Evolutionary conservation across 768 basidiomycete species (phyloP), one percentile per base, ranked within the genome.

Genomic region (Pulveroboletus sp.): DNA sequence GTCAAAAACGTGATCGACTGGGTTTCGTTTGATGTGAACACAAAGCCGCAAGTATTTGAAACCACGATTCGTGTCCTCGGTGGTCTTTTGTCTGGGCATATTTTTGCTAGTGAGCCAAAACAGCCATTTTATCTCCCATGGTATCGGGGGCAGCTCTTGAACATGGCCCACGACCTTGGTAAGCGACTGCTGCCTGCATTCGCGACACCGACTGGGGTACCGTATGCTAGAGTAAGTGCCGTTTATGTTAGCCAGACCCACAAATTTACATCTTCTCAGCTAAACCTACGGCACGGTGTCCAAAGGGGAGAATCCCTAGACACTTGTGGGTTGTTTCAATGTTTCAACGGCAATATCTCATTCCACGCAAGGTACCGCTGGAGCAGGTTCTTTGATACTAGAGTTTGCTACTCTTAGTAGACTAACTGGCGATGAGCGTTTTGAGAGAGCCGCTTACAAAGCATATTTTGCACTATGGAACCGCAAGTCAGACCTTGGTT

Each of bases 11-110:
- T 93, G 47, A 86, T 95, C 44, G 69, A 82, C 46, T 83, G 80
- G 77, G 89, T 96, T 35, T 84, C 84, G 1, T 97, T 96, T 66
- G 89, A 97, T 63, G 86, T 93, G 50, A 85, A 97, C 68, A 92
- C 91, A 37, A 91, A 84, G 67, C 93, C 96, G n/a, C 95, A 99
- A 76, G 87, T 98, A 5, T 99, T 99, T 62, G 95, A 99, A 72
- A 90, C 89, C 9, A 97, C 91, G 1, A 98, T 98, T 48, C 83
- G 94, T 26, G 91, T 93, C 6, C 73, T 99, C 8, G 96, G 96
- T 4, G 92, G 93, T 5, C 77, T 99, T 33, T 66, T 93, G 13
- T 91, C 89, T 7, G 93, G 82, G 24, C 93, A 93, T 59, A 80
- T 86, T 45, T 88, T 84, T 63, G 89, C 90, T n/a, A 82, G 75